These are phyloP conservation scores for Saturnispora saitoi DNA, from an alignment of 805 yeast species.

Conservation along the genomic window DNA sequence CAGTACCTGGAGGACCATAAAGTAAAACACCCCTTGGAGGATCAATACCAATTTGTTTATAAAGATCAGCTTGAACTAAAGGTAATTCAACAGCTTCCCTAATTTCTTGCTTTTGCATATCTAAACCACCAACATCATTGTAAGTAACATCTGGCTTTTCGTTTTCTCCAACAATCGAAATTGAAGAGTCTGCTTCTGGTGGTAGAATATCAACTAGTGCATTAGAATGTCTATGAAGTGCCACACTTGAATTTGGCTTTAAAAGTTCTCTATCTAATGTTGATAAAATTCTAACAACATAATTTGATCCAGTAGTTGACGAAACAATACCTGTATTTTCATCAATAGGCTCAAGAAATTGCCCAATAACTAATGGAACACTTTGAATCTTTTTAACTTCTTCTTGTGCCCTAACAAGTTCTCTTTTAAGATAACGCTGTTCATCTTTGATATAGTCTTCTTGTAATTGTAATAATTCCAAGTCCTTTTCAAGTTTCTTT, in stretches of 20 bases:
- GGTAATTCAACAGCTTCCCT: constrained; percentile 98
- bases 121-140: constrained; percentile 98
- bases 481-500: constrained; percentile 84
- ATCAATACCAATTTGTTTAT: constrained; percentile 96
- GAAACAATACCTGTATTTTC: constrained; percentile 95
- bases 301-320: constrained; percentile 95
- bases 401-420: constrained; percentile 92
- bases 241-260: constrained; percentile 93
- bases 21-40: constrained; percentile 97
- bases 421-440: constrained; percentile 92
- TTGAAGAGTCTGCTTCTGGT: constrained; percentile 96
- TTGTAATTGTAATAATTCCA: constrained; percentile 75
- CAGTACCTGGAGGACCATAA: constrained; percentile 99
- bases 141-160: constrained; percentile 90
- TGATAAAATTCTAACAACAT: constrained; percentile 89
- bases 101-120: constrained; percentile 98
- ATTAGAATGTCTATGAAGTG: constrained; percentile 96
- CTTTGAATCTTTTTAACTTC: constrained; percentile 97
- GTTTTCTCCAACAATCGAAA: constrained; percentile 88
- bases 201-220: constrained; percentile 96
- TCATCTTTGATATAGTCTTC: constrained; percentile 98
- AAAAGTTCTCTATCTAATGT: constrained; percentile 91
- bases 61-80: constrained; percentile 87
- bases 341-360: constrained; percentile 94
- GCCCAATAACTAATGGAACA: constrained; percentile 97